Base-by-base conservation (phyloP, 2,329 filamentous ascomycete species). In the Venturiaceae sp. region DNA sequence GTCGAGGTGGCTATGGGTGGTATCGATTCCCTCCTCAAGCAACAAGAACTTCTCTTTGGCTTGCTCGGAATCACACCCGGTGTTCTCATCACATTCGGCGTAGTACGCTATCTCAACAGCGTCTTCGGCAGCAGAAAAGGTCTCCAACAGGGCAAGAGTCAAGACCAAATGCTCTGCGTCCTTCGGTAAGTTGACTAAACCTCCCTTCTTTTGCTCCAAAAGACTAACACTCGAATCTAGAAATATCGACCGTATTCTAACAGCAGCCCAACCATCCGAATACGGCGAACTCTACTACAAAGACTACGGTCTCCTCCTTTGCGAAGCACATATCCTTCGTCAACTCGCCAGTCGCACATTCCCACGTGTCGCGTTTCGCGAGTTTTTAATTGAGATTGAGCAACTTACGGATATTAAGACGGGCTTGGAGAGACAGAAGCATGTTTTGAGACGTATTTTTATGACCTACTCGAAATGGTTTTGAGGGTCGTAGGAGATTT, bases 21-120 rank as follows among this genome's bases (percentile, higher is more conserved):
- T 19, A 99, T 99, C 63, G 92, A 99, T 76, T 84, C 90, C 34
- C 81, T 99, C 33, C 80, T 99, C 60, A 96, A 94, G 75, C 96
- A 92, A 67, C 94, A 99, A 69, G 92, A 99, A 69, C 81, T 99
- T 53, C 89, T 99, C 26, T 99, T 99, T 74, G 94, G 80, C n/a
- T 96, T 99, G 67, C 86, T 99, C 37, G 92, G 92, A 5, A 77
- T 99, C 28, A 97, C 94, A 0, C 94, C 94, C 0, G 92, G 94
- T 13, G 81, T 97, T n/a, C 76, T 99, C 32, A 89, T 97, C 37
- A 88, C 86, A 1, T 83, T 92, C 62, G 85, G 84, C n/a, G 74
- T 84, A 11, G 74, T 86, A 52, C 83, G 84, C 63, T 97, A 92
- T 77, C 69, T 96, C 1, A 79, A 81, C 37, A 80, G 83, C 19